A percentile compares a stretch with the other conserved stretches of the same genome.
Evolutionary conservation across 1,139 yeast species (phyloP).

Genomic region (Geotrichum siamense): DNA sequence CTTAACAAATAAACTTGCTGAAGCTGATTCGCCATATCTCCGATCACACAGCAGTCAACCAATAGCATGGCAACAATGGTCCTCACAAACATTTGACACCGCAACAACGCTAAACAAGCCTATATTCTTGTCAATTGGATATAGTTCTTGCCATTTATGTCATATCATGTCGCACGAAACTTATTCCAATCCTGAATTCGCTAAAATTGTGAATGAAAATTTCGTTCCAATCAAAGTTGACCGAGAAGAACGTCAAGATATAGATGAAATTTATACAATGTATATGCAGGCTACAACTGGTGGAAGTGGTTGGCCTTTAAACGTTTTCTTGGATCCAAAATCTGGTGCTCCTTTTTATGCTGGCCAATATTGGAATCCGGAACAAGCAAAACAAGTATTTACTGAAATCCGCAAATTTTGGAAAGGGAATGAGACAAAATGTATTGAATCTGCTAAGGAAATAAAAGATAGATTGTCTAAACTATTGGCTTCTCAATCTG

Average conservation of each 20-base stretch:
- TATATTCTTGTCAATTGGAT: conserved; percentile 35
- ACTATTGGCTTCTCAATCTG: conserved; percentile 28
- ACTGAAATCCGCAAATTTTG: conserved; percentile 29
- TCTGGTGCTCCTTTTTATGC: conserved; percentile 35
- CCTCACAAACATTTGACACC: conserved; percentile 28
- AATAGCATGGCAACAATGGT: conserved; percentile 37
- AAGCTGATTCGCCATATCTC: conserved; percentile 29
- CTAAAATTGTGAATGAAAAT: conserved; percentile 30
- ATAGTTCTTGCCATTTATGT: conserved; percentile 38
- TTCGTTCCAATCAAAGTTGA: conserved; percentile 37
- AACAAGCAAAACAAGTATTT: conserved; percentile 23
- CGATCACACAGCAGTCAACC: conserved; percentile 27
- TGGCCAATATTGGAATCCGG: conserved; percentile 34
- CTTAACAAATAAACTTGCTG: conserved; percentile 24
- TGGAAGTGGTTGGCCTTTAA: conserved; percentile 41
- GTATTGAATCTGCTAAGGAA: conserved; percentile 25
- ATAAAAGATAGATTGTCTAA: conserved; percentile 23
- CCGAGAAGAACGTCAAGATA: conserved; percentile 37
- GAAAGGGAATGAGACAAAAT: conserved; percentile 26
- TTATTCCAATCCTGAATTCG: conserved; percentile 28
- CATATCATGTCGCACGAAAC: conserved; percentile 37
- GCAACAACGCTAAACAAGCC: conserved; percentile 33
- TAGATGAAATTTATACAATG: conserved; percentile 37
- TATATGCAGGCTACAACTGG: conserved; percentile 36
- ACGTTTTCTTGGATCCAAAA: conserved; percentile 35